Evolutionary conservation across 805 yeast species (phyloP).

Genomic region (Brettanomyces sp.): DNA sequence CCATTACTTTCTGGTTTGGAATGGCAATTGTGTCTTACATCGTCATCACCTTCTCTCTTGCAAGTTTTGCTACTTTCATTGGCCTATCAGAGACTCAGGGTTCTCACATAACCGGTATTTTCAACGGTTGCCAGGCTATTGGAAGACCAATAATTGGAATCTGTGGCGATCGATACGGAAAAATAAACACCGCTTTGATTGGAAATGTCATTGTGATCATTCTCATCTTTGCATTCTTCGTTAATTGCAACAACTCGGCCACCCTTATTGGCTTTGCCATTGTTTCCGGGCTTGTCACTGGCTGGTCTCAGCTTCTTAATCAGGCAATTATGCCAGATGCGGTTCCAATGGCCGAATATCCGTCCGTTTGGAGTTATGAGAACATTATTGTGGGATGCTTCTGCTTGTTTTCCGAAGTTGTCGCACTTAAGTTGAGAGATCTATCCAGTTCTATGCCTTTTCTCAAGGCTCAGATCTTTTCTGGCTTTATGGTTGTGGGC

Average conservation of each 20-base stretch:
- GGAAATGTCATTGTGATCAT: slow-evolving; percentile 26
- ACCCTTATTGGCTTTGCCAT: slow-evolving; percentile 7
- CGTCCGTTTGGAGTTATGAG: slow-evolving; percentile 21
- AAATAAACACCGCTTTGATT: slow-evolving; percentile 33
- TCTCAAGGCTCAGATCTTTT: slow-evolving; percentile 50
- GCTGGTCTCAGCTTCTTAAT: slow-evolving; percentile 29
- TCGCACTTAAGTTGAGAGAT: slow-evolving; percentile 19
- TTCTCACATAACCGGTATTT: slow-evolving; percentile 34
- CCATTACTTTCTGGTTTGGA: slow-evolving; percentile 21
- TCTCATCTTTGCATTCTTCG: slow-evolving; percentile 38
- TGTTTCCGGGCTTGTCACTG: slow-evolving; percentile 25
- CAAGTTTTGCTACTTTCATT: slow-evolving; percentile 35
- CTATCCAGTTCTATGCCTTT: slow-evolving; percentile 31
- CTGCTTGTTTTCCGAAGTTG: slow-evolving; percentile 20
- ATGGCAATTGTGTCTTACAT: slow-evolving; percentile 32
- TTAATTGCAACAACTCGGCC: slow-evolving; percentile 22
- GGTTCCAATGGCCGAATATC: slow-evolving; percentile 17
- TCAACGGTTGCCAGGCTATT: slow-evolving; percentile 36
- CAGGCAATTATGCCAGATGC: slow-evolving; percentile 23
- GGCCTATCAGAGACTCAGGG: slow-evolving; percentile 39
- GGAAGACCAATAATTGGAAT: slow-evolving; percentile 43
- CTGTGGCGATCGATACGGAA: slow-evolving; percentile 35
- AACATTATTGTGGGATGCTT: slow-evolving; percentile 21
- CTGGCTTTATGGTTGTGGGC: slow-evolving; percentile 42
- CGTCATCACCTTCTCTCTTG: slow-evolving; percentile 35